Conservation (phyloP, 2,329 filamentous ascomycete species). For the Escovopsis weberi region DNA sequence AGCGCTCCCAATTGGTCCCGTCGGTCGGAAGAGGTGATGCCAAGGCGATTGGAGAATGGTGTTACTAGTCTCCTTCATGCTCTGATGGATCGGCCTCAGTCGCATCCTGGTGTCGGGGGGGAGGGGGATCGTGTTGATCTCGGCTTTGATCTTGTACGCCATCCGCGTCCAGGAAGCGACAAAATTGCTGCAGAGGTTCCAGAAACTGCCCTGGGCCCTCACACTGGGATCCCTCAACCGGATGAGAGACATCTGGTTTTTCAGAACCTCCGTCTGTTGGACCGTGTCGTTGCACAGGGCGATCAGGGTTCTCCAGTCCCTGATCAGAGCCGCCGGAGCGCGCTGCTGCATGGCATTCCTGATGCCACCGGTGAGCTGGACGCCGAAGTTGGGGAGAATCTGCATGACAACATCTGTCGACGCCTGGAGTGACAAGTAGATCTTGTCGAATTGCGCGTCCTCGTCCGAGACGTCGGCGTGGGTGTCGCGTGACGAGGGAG, state of each 20-base stretch:
- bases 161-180: constrained; percentile 56
- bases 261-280: constrained; percentile 58
- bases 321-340: constrained; percentile 42
- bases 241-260: constrained; percentile 59
- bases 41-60: constrained; percentile 51
- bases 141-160: constrained; percentile 43
- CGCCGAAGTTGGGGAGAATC: constrained; percentile 54
- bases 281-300: constrained; percentile 56
- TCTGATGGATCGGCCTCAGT: constrained; percentile 67
- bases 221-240: constrained; percentile 73
- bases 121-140: constrained; percentile 35
- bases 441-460: constrained; percentile 66
- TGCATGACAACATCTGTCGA: constrained; percentile 61
- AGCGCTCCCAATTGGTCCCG: background rate
- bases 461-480: constrained; percentile 57
- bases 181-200: constrained; percentile 61
- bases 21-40: constrained; percentile 27
- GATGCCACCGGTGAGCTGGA: constrained; percentile 50
- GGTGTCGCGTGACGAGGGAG: constrained; percentile 30
- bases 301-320: constrained; percentile 57
- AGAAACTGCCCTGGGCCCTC: constrained; percentile 47
- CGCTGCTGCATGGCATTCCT: constrained; percentile 47
- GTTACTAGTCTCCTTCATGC: constrained; percentile 65
- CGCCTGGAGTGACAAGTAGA: constrained; percentile 61
- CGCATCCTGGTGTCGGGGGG: constrained; percentile 56